Evolutionary conservation across 1,284 basidiomycete species (phyloP).

Genomic region (Leccinum pachyderme): DNA sequence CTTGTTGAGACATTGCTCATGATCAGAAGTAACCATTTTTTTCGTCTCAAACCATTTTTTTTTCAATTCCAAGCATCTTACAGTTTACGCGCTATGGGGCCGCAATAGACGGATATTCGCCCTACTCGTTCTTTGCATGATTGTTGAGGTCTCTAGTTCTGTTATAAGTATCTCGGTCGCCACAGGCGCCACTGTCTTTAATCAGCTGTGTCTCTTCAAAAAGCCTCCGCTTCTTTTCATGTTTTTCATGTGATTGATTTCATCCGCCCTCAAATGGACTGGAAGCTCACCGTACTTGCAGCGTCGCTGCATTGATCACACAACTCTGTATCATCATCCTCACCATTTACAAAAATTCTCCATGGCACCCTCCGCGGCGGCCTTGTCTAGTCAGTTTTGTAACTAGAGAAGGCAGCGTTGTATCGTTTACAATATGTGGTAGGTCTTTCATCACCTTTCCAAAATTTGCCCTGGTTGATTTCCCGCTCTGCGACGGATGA

Average conservation of each 20-base stretch:
- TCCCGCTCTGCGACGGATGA: background rate
- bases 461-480: background rate
- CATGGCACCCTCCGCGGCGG: background rate
- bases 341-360: conserved; percentile 5
- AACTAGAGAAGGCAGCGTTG: conserved; percentile 4
- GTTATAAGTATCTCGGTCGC: conserved; percentile 1
- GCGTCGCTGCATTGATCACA: conserved; percentile 1
- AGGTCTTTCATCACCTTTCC: background rate
- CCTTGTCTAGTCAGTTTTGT: conserved; percentile 1
- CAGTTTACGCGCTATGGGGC: conserved; percentile 13
- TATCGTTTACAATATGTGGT: conserved; percentile 8
- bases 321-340: conserved; percentile 8
- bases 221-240: conserved; percentile 4
- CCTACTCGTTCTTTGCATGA: conserved; percentile 9
- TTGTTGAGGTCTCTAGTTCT: conserved; percentile 6
- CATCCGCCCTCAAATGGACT: background rate
- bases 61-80: background rate
- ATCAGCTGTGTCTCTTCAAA: conserved; percentile 9
- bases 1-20: conserved; percentile 15
- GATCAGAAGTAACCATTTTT: conserved; percentile 5
- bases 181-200: conserved; percentile 1
- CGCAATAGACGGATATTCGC: conserved; percentile 6
- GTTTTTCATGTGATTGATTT: conserved; percentile 8
- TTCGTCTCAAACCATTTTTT: background rate
- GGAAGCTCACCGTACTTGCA: background rate